Percentiles rank a stretch among this genome's conserved stretches.
phyloP scores from a whole-genome alignment of 306 rosid species.

The Lotus japonicus region DNA sequence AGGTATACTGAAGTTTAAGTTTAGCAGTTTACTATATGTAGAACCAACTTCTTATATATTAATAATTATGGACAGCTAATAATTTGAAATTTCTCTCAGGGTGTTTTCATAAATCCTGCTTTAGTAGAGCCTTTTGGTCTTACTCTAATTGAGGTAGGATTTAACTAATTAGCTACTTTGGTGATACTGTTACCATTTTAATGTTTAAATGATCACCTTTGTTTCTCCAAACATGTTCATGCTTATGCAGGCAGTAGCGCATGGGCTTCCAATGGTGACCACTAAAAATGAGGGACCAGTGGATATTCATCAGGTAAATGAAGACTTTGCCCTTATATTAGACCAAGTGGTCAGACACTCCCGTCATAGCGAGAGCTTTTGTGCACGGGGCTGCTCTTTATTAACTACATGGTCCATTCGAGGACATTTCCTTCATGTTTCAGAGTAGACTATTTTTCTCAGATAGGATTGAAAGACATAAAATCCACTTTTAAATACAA shows the following conservation, averaged over 20 bases:
- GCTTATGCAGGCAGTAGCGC: conserved; percentile 77
- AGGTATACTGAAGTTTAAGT: conserved; percentile 42
- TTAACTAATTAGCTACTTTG: conserved; percentile 4
- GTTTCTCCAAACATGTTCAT: not conserved
- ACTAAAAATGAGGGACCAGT: conserved; percentile 94
- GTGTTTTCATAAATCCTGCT: conserved; percentile 94
- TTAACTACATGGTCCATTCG: too few species aligned
- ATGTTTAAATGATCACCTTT: not conserved
- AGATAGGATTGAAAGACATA: not conserved
- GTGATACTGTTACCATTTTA: conserved; percentile 1
- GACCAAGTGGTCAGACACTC: too few species aligned
- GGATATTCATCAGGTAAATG: conserved; percentile 75
- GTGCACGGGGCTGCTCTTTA: too few species aligned
- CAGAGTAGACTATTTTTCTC: conserved; percentile 3
- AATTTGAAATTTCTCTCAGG: conserved; percentile 44
- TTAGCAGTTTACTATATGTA: not conserved
- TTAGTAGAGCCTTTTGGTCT: conserved; percentile 91
- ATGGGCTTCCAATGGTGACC: conserved; percentile 93
- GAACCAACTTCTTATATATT: not conserved
- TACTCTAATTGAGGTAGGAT: conserved; percentile 81
- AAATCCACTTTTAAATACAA: not conserved
- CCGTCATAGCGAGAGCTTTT: too few species aligned
- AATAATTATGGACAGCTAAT: conserved; percentile 18
- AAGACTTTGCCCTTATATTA: not conserved
- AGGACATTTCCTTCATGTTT: not conserved